Evolutionary conservation across 495 filamentous ascomycete genomes (phyloP).

Genomic region (Penicillium bovifimosum): DNA sequence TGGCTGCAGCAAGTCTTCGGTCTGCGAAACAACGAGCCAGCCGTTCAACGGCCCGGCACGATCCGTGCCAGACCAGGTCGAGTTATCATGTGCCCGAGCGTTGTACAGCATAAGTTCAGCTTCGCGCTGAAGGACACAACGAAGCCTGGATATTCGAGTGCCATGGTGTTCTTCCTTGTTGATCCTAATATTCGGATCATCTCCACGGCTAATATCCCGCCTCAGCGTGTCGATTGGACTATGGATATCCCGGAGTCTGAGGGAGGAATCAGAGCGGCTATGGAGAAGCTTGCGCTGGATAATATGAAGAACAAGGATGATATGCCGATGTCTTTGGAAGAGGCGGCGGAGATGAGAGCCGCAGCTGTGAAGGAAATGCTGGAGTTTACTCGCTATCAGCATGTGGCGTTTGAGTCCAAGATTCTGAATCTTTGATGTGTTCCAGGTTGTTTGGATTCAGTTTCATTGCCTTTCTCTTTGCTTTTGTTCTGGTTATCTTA

Average conservation of each 20-base stretch:
- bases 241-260: conserved; percentile 11
- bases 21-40: conserved; percentile 22
- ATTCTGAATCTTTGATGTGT: conserved; percentile 17
- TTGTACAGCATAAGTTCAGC: conserved; percentile 44
- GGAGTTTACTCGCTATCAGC: conserved; percentile 30
- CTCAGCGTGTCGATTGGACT: conserved; percentile 42
- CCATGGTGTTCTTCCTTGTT: conserved; percentile 49
- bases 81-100: conserved; percentile 30
- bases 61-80: conserved; percentile 21
- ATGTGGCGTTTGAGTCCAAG: conserved; percentile 33
- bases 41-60: conserved; percentile 28
- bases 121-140: conserved; percentile 44
- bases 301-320: conserved; percentile 25
- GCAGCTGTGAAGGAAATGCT: conserved; percentile 24
- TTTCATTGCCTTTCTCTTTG: not conserved
- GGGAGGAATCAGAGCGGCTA: conserved; percentile 3
- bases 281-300: conserved; percentile 27
- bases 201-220: conserved; percentile 52
- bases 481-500: conserved; percentile 7
- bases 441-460: not conserved
- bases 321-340: conserved; percentile 31
- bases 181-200: conserved; percentile 51
- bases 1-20: conserved; percentile 34
- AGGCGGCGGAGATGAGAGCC: conserved; percentile 26
- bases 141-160: conserved; percentile 43